These are phyloP conservation scores for Mycosphaerella arachidis DNA, from an alignment of 2,329 filamentous ascomycete species.

Conservation along the genomic window DNA sequence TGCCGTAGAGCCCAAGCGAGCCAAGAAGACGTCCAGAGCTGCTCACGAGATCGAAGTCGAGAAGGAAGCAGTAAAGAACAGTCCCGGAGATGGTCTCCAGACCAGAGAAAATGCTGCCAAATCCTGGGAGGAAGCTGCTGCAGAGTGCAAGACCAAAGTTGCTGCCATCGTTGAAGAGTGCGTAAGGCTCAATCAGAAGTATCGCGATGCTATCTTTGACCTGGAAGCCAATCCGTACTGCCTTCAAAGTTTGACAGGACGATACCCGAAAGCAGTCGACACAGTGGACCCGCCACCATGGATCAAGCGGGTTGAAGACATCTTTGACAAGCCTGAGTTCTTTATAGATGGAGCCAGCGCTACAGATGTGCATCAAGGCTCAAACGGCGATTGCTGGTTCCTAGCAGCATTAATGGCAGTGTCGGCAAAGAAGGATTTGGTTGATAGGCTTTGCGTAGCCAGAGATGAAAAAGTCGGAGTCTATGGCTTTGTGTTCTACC, in stretches of 20 bases:
- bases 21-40: constrained; percentile 21
- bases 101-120: constrained; percentile 26
- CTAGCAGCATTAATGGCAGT: constrained; percentile 75
- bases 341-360: constrained; percentile 69
- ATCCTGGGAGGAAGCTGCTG: constrained; percentile 68
- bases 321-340: constrained; percentile 48
- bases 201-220: constrained; percentile 81
- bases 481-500: constrained; percentile 80
- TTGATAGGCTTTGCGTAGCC: constrained; percentile 69
- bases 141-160: constrained; percentile 61
- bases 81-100: constrained; percentile 21
- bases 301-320: constrained; percentile 32
- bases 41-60: constrained; percentile 20
- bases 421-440: constrained; percentile 70
- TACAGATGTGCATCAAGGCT: constrained; percentile 73
- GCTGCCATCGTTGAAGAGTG: constrained; percentile 60
- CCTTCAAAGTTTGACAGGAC: constrained; percentile 27
- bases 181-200: constrained; percentile 75
- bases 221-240: constrained; percentile 61
- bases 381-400: constrained; percentile 80
- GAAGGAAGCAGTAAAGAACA: constrained; percentile 17
- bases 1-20: constrained; percentile 26
- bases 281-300: constrained; percentile 28
- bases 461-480: constrained; percentile 70
- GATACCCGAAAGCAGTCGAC: constrained; percentile 19